These are phyloP conservation scores for Haplographium delicatum DNA, from an alignment of 495 filamentous ascomycete genomes.

Conservation along the genomic window DNA sequence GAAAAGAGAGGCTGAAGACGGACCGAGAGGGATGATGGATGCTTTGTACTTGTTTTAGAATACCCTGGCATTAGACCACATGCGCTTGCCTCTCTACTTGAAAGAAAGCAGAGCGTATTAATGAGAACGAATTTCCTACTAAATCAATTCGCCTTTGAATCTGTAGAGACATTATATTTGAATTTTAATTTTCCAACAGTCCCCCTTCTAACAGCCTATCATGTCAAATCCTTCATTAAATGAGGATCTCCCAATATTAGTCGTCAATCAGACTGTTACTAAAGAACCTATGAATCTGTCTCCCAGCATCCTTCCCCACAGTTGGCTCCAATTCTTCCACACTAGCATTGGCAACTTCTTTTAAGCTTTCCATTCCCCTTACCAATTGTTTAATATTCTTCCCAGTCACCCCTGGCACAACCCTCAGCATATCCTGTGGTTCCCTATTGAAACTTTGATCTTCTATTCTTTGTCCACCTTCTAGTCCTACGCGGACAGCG, in stretches of 20 bases:
- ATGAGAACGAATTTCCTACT: slow-evolving; percentile 7
- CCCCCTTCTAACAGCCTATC: no score
- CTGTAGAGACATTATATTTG: no score
- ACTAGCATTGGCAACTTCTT: slow-evolving; percentile 81
- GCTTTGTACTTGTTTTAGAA: neutral
- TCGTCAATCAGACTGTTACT: slow-evolving; percentile 65
- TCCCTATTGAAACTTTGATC: slow-evolving; percentile 55
- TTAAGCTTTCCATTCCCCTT: slow-evolving; percentile 67
- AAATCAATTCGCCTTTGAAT: no score
- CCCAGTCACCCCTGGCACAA: slow-evolving; percentile 79
- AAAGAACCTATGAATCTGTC: slow-evolving; percentile 78
- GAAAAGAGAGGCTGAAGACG: neutral
- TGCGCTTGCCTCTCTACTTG: neutral
- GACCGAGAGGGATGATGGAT: neutral
- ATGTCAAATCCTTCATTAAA: no score
- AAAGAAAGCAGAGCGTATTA: neutral
- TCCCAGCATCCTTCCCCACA: slow-evolving; percentile 75
- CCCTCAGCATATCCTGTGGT: slow-evolving; percentile 79
- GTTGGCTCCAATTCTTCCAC: slow-evolving; percentile 63
- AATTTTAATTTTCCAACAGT: no score
- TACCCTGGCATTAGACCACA: slow-evolving; percentile 15
- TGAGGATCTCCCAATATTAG: no score
- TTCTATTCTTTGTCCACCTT: slow-evolving; percentile 49
- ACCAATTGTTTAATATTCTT: slow-evolving; percentile 68
- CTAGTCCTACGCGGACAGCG: slow-evolving; percentile 78